Evolutionary conservation across 2,329 filamentous ascomycete species (phyloP).

Genomic region (Pseudogymnoascus sp.): DNA sequence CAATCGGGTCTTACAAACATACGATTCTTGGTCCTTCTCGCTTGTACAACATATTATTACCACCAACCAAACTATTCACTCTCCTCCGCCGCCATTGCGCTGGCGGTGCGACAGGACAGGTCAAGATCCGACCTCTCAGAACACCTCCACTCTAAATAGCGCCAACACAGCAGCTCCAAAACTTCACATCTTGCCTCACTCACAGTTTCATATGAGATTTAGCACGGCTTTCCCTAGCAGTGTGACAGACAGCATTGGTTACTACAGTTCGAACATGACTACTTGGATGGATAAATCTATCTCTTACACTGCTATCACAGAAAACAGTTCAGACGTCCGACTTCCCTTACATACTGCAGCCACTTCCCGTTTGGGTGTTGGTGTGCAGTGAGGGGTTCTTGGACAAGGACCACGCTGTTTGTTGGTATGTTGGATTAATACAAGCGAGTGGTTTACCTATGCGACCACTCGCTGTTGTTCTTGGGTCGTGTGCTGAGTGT

Average conservation of each 20-base stretch:
- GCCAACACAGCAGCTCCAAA: neutral
- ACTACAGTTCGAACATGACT: neutral
- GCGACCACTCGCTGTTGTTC: neutral
- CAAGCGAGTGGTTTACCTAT: neutral
- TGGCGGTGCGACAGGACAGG: neutral
- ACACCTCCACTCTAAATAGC: neutral
- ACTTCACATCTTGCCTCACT: neutral
- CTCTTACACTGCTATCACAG: neutral
- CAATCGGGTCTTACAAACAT: neutral
- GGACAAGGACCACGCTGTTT: neutral
- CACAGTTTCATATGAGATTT: neutral
- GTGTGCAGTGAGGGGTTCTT: neutral
- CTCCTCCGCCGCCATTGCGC: neutral
- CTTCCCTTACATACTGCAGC: neutral
- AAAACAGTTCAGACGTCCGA: neutral
- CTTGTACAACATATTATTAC: slow-evolving; percentile 3
- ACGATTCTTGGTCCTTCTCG: neutral
- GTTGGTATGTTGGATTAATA: neutral
- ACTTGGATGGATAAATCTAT: neutral
- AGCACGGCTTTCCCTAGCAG: neutral
- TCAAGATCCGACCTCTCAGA: neutral
- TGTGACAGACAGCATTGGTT: neutral
- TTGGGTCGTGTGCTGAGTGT: neutral
- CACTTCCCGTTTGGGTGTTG: neutral
- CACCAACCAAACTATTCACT: slow-evolving; percentile 2